A percentile compares a stretch with the other conserved stretches of the same genome.
These are phyloP conservation scores for Schwanniomyces sp. DNA, from an alignment of 805 yeast genomes.

Conservation along the genomic window DNA sequence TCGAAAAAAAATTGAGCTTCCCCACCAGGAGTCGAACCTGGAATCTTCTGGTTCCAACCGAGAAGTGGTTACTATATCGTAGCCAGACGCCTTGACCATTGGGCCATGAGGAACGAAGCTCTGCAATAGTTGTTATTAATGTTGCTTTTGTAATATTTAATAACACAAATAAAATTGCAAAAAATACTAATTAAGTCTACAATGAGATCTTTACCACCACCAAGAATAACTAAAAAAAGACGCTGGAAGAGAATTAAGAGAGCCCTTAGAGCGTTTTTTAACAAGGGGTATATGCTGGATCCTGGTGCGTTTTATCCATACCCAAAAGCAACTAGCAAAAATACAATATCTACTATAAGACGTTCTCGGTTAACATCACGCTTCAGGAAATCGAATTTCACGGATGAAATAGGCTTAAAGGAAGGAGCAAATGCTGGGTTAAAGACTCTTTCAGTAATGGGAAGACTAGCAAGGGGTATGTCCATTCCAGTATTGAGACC, in stretches of 20 bases:
- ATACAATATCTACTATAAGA: slow-evolving; percentile 22
- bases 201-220: slow-evolving; percentile 41
- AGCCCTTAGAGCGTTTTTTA: slow-evolving; percentile 25
- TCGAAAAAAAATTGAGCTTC: slow-evolving; percentile 44
- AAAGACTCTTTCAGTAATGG: slow-evolving; percentile 17
- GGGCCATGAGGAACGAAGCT: slow-evolving; percentile 55
- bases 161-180: not conserved
- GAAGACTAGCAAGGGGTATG: slow-evolving; percentile 18
- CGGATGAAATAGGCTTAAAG: slow-evolving; percentile 13
- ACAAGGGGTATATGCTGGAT: slow-evolving; percentile 25
- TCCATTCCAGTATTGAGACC: slow-evolving; percentile 17
- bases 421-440: slow-evolving; percentile 18
- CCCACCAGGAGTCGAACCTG: slow-evolving; percentile 60
- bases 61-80: slow-evolving; percentile 40
- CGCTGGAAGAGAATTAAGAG: slow-evolving; percentile 30
- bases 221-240: slow-evolving; percentile 30
- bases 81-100: slow-evolving; percentile 55
- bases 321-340: slow-evolving; percentile 11
- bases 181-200: not conserved
- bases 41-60: slow-evolving; percentile 50
- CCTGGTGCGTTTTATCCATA: slow-evolving; percentile 20
- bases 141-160: not conserved
- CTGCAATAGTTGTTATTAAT: not conserved
- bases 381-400: slow-evolving; percentile 10
- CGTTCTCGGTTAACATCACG: slow-evolving; percentile 22